Base-by-base conservation (phyloP, 257 asterid genomes). In the Solanum medicagineum region DNA sequence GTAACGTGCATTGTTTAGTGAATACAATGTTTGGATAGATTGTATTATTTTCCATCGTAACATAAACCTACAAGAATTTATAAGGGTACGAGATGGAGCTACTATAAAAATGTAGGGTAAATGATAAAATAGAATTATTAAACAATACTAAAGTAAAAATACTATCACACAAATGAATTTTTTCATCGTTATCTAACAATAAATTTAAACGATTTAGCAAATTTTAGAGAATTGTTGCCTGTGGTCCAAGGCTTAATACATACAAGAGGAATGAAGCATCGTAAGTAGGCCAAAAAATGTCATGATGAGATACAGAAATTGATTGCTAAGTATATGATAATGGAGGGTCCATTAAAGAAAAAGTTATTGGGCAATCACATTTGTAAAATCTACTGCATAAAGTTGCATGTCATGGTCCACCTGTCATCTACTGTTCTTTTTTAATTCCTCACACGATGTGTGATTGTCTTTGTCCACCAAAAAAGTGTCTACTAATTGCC, bases 311-410 rank as follows among this genome's bases (percentile, higher is more conserved):
- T 80, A 81, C 68, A 84, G 70, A 93, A 87, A 91, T 77, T 44
- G 71, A 86, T 68, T 80, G 69, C 86, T 8, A 87, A 53, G 73
- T 88, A 51, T 66, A 80, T 86, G 89, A 90, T 90, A 87, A 53
- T 87, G 93, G 91, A 87, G 91, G 97, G 95, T 56, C 93, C 93
- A 86, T 53, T 16, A 53, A 70, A 42, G 26, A 84, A 4, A 22
- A 84, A 55, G 15, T 86, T 89, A 88, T 88, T 91, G 63, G 3
- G 86, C 84, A 88, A 87, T 89, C 91, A 83, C 83, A 84, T 84
- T 44, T 47, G 62, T 74, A 88, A 91, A 88, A 84, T 88, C 86
- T 87, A 90, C 86, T 88, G 85, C 84, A 80, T 87, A 88, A 86
- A 87, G 81, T 85, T 85, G 87, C 86, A 24, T 70, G 85, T 85